Evolutionary conservation across 2,329 filamentous ascomycete genomes (phyloP).

Genomic region (Chrysoporthe deuterocubensis): DNA sequence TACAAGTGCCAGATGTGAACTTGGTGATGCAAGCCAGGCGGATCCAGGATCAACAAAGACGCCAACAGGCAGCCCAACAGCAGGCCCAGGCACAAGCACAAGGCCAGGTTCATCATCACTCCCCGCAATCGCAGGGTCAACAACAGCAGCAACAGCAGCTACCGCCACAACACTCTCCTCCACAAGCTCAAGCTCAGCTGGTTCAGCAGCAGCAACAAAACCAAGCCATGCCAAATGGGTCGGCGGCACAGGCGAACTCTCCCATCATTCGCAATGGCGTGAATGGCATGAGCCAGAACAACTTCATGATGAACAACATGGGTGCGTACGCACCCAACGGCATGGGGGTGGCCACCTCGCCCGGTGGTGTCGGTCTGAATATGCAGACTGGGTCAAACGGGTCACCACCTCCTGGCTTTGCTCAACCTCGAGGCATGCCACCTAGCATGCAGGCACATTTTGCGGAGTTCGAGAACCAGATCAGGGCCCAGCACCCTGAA

Average conservation of each 20-base stretch:
- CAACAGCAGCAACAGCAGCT: slow-evolving; percentile 37
- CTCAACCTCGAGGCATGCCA: slow-evolving; percentile 46
- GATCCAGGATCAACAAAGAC: slow-evolving; percentile 67
- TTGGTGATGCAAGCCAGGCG: slow-evolving; percentile 67
- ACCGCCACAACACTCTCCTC: slow-evolving; percentile 36
- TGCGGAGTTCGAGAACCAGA: slow-evolving; percentile 55
- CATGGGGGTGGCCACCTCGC: slow-evolving; percentile 49
- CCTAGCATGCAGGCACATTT: slow-evolving; percentile 54
- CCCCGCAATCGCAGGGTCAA: slow-evolving; percentile 42
- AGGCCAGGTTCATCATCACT: slow-evolving; percentile 44
- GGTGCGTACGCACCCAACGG: slow-evolving; percentile 50
- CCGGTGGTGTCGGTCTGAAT: slow-evolving; percentile 46
- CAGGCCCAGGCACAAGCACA: slow-evolving; percentile 39
- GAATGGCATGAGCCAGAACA: slow-evolving; percentile 54
- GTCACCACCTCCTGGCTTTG: slow-evolving; percentile 42
- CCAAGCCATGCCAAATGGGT: slow-evolving; percentile 36
- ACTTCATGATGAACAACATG: slow-evolving; percentile 57
- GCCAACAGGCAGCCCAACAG: slow-evolving; percentile 23
- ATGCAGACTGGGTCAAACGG: slow-evolving; percentile 51
- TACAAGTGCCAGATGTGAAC: slow-evolving; percentile 60
- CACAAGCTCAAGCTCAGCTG: slow-evolving; percentile 36
- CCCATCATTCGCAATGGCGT: slow-evolving; percentile 37
- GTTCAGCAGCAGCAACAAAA: slow-evolving; percentile 43
- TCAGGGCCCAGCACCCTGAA: slow-evolving; percentile 55
- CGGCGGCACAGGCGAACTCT: slow-evolving; percentile 23